A percentile compares a stretch with the other conserved stretches of the same genome.
Conservation (phyloP, 108 stramenopile species). For the Asterionellopsis glacialis region DNA sequence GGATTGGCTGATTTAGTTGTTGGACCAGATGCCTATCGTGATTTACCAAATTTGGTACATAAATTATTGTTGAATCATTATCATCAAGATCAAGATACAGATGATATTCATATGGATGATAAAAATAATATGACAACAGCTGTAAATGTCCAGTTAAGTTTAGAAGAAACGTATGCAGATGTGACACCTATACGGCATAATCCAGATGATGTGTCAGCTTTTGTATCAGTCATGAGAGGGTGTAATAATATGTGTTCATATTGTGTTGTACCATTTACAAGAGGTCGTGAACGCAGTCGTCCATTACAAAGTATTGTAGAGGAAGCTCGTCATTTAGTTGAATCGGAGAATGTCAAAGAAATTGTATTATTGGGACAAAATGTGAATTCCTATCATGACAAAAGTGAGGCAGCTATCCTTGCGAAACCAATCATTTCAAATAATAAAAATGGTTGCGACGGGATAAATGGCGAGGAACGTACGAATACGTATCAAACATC, state of each 20-base stretch:
- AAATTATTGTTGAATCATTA: slow-evolving; percentile 22
- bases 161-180: slow-evolving; percentile 97
- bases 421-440: slow-evolving; percentile 32
- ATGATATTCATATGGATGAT: slow-evolving; percentile 5
- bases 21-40: slow-evolving; percentile 98
- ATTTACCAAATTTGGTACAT: slow-evolving; percentile 86
- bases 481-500: slow-evolving; percentile 52
- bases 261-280: slow-evolving; percentile 98
- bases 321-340: slow-evolving; percentile 65
- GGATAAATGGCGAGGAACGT: too few relatives aligned
- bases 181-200: slow-evolving; percentile 82
- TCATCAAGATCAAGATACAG: background rate
- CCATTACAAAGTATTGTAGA: slow-evolving; percentile 84
- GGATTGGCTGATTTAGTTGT: slow-evolving; percentile 90
- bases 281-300: slow-evolving; percentile 90
- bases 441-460: too few relatives aligned
- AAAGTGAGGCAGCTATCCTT: slow-evolving; percentile 31
- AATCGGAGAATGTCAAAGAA: slow-evolving; percentile 87
- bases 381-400: slow-evolving; percentile 97
- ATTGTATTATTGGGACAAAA: slow-evolving; percentile 96
- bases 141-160: slow-evolving; percentile 86
- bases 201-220: slow-evolving; percentile 62
- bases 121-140: slow-evolving; percentile 27
- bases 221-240: slow-evolving; percentile 95
- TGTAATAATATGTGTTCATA: slow-evolving; percentile 97